These are phyloP conservation scores for Ilex asprella DNA, from an alignment of 257 asterid genomes.

Conservation along the genomic window DNA sequence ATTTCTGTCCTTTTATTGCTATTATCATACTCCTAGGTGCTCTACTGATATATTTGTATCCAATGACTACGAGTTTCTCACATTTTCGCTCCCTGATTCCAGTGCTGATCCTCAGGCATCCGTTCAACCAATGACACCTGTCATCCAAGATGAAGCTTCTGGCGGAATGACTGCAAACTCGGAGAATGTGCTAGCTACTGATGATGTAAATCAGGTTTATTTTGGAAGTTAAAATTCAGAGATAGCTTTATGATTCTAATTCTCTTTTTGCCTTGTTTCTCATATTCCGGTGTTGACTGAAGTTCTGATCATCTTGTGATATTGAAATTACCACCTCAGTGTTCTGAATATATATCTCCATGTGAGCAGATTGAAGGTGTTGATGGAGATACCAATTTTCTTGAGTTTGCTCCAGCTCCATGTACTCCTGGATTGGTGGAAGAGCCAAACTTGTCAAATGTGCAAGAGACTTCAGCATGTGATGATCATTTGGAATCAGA, in stretches of 20 bases:
- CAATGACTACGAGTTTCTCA: no score
- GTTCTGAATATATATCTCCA: constrained; percentile 9
- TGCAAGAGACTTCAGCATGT: constrained; percentile 73
- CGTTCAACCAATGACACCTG: constrained; percentile 42
- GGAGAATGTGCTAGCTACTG: constrained; percentile 44
- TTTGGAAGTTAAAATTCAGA: neutral
- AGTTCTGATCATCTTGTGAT: no score
- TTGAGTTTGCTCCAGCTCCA: constrained; percentile 92
- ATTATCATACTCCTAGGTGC: no score
- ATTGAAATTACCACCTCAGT: neutral
- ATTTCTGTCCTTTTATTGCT: no score
- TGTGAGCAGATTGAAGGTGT: constrained; percentile 42
- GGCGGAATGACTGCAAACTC: constrained; percentile 33
- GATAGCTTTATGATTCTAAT: neutral
- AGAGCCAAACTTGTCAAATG: constrained; percentile 67
- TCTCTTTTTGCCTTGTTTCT: neutral
- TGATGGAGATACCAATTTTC: constrained; percentile 39
- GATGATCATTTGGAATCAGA: constrained; percentile 79
- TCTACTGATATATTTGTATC: no score
- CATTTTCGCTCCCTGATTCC: constrained; percentile 20
- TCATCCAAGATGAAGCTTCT: constrained; percentile 48
- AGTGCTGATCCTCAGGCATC: constrained; percentile 78
- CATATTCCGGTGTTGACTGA: no score
- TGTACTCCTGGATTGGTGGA: constrained; percentile 85
- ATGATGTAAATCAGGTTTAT: neutral